Base-by-base conservation (phyloP, 495 filamentous ascomycete genomes). In the Hamigera avellanea region DNA sequence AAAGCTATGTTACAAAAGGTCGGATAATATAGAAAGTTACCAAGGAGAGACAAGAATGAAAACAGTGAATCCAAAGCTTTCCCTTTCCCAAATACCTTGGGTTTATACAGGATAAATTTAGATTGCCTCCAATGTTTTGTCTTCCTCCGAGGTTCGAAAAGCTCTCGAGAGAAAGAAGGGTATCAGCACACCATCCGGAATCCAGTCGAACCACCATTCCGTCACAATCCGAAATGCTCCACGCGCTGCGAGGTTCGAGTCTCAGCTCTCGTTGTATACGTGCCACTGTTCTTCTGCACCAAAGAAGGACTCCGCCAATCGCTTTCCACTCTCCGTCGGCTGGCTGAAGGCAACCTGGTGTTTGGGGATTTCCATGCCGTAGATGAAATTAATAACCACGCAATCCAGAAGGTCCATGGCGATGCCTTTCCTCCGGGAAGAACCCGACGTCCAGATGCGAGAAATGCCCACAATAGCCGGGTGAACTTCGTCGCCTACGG, bases 401-500 rank as follows among this genome's bases (percentile, higher is more conserved):
- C 67, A 70, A 33, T 84, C 74, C 35, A 85, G 42, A 34, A 85
- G 50, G 41, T 67, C 67, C 41, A 64, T 59, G 2, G 78, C 81
- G 35, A 84, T 68, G 8, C 78, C 78, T 49, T 69, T 64, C 18
- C 73, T 54, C 28, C 80, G 67, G 31, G 72, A 69, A 12, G 68
- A 55, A 8, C 65, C 70, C 9, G 76, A 81, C 4, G 75, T 80
- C 80, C 80, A 84, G 42, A 84, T 81, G 8, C 80, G 73, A n/a
- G 78, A 75, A 26, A 84, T 68, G 2, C 80, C 80, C 27, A 83
- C 61, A 14, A 79, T 64, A 12, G 77, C 78, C 4, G 69, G 57
- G 27, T 64, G 56, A 0, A 56, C 43, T 23, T 61, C 56, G 10
- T 56, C 50, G 31, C 53, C 50, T 10, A 65, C 51, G 2, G 61